phyloP scores from a whole-genome alignment of 2,329 filamentous ascomycete genomes.

The Hypoxylon sp. region DNA sequence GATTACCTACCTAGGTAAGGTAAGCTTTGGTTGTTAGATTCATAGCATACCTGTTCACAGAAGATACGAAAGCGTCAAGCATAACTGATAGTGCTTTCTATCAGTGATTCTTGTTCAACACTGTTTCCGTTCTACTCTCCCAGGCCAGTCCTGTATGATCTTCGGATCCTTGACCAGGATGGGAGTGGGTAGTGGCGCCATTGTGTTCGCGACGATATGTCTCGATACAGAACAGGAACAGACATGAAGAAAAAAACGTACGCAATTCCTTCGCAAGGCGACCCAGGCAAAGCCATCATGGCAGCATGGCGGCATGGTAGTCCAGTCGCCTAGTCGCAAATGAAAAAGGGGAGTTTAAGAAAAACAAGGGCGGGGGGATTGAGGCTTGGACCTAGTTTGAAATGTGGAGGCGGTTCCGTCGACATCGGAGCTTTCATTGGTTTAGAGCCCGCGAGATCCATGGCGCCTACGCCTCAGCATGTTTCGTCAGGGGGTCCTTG shows the following conservation, averaged over 20 bases:
- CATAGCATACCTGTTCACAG: neutral
- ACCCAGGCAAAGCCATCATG: slow-evolving; percentile 5
- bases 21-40: neutral
- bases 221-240: slow-evolving; percentile 25
- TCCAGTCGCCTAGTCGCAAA: slow-evolving; percentile 6
- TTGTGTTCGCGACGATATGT: slow-evolving; percentile 38
- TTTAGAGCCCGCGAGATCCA: slow-evolving; percentile 14
- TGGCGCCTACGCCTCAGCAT: slow-evolving; percentile 50
- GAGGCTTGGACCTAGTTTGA: slow-evolving; percentile 38
- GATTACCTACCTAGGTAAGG: neutral
- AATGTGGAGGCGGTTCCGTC: slow-evolving; percentile 28
- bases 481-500: slow-evolving; percentile 56
- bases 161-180: slow-evolving; percentile 37
- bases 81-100: slow-evolving; percentile 8
- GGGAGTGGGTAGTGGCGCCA: slow-evolving; percentile 54
- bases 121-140: slow-evolving; percentile 9
- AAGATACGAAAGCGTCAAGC: neutral
- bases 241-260: slow-evolving; percentile 21
- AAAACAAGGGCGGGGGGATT: slow-evolving; percentile 16
- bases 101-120: slow-evolving; percentile 1
- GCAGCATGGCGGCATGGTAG: neutral
- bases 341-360: slow-evolving; percentile 16
- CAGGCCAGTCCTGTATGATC: slow-evolving; percentile 39
- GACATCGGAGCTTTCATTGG: slow-evolving; percentile 22
- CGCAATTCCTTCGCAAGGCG: slow-evolving; percentile 19